Base-by-base conservation (phyloP, 2,329 filamentous ascomycete genomes). In the Periconia digitata region DNA sequence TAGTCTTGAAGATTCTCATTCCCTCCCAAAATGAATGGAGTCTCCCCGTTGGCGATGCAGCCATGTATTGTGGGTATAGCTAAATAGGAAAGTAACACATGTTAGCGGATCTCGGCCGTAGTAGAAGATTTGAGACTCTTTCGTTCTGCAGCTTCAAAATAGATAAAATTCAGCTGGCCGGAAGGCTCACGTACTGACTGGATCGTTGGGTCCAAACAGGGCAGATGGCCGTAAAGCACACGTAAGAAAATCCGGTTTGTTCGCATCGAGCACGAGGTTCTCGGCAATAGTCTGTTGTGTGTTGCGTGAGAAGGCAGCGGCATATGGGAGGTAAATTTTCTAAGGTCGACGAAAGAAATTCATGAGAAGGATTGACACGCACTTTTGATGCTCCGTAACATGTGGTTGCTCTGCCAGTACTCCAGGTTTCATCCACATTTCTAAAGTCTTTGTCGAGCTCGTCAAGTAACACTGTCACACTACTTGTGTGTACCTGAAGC, bases 311-410 rank as follows among this genome's bases (percentile, higher is more conserved):
- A 36, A 27, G 38, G 27, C 17, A 22, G 21, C 15, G 18, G 12
- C 12, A 16, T 10, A 6, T 24, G 6, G 39, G 39, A 16, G 22
- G n/a, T 24, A 29, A 24, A 40, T 12, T 13, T 16, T 34, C 15
- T 12, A 27, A 12, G 8, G n/a, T 4, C n/a, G 27, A 10, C 12
- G 12, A 12, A 15, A 32, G 27, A 20, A 24, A 41, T 24, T 10
- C 23, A 36, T 15, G 38, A 50, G 32, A 43, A 20, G 24, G 38
- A 43, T 38, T 22, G 37, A 13, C 23, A 42, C 63, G 48, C 57
- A 88, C 89, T 83, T 96, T 97, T 13, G 90, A 95, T 74, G 92
- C 86, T 23, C 91, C 91, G 73, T 97, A 97, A 72, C 92, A 86
- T 58, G 84, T 74, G 50, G 81, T 80, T 24, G 89, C 89, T 40